Evolutionary conservation across 1,139 yeast species (phyloP).

Genomic region (Kluyveromyces marxianus): DNA sequence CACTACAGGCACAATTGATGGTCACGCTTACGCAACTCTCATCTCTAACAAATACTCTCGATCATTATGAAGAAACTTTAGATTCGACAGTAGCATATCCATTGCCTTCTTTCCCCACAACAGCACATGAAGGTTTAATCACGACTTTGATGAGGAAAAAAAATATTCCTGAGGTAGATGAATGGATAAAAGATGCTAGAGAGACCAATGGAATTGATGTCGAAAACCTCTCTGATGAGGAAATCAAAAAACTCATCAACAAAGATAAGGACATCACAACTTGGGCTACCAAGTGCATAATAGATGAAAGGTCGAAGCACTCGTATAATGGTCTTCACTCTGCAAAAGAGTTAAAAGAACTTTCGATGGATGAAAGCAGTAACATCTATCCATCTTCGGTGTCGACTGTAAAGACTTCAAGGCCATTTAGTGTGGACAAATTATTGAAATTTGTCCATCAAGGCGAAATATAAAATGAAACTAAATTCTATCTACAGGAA

Average conservation of each 20-base stretch:
- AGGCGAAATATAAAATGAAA: slow-evolving; percentile 24
- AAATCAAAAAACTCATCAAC: slow-evolving; percentile 23
- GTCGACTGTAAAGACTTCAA: slow-evolving; percentile 17
- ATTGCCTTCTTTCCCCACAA: slow-evolving; percentile 72
- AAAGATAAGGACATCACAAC: slow-evolving; percentile 50
- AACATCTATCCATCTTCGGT: slow-evolving; percentile 8
- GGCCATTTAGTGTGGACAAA: slow-evolving; percentile 30
- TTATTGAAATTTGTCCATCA: slow-evolving; percentile 37
- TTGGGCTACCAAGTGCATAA: slow-evolving; percentile 54
- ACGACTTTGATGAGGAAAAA: slow-evolving; percentile 82
- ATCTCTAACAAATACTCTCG: slow-evolving; percentile 62
- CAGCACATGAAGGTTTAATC: slow-evolving; percentile 72
- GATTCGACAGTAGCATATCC: slow-evolving; percentile 74
- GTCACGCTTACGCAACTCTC: slow-evolving; percentile 75
- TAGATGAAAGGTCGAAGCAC: slow-evolving; percentile 47
- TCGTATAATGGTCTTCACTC: slow-evolving; percentile 57
- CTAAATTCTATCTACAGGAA: not conserved
- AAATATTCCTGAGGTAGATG: slow-evolving; percentile 81
- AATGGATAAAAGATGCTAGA: slow-evolving; percentile 65
- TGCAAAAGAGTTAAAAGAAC: slow-evolving; percentile 43
- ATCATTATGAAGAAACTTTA: slow-evolving; percentile 51
- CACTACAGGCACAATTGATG: slow-evolving; percentile 73
- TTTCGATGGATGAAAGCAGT: slow-evolving; percentile 23
- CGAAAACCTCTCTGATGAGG: slow-evolving; percentile 16
- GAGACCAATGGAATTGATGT: slow-evolving; percentile 32